These are phyloP conservation scores for Lactifluus volemus DNA, from an alignment of 768 basidiomycete genomes.

Conservation along the genomic window DNA sequence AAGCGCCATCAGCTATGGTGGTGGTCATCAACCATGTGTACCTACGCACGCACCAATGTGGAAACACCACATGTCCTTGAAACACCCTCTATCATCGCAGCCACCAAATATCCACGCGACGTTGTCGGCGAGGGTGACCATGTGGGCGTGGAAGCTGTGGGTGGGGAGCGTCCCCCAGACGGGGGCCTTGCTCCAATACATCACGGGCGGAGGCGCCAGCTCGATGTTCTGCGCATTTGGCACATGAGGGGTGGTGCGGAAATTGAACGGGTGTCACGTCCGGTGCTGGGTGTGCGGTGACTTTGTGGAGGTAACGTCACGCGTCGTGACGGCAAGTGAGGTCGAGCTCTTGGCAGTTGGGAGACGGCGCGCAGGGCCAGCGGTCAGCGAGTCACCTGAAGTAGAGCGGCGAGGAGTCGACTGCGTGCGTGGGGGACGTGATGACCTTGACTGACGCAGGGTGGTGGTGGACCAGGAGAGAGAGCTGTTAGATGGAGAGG, in stretches of 20 bases:
- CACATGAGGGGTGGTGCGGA: constrained; percentile 46
- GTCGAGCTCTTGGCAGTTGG: constrained; percentile 12
- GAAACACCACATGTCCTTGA: constrained; percentile 73
- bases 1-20: neutral
- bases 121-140: constrained; percentile 73
- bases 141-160: constrained; percentile 72
- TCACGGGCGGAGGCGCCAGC: constrained; percentile 57
- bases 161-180: constrained; percentile 65
- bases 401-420: constrained; percentile 9
- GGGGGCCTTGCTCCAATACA: constrained; percentile 84
- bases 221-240: constrained; percentile 53
- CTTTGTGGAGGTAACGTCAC: constrained; percentile 12
- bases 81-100: constrained; percentile 71
- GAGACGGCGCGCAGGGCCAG: constrained; percentile 10
- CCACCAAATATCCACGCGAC: constrained; percentile 86
- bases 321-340: constrained; percentile 22
- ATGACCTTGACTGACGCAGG: neutral
- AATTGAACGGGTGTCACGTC: constrained; percentile 27
- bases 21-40: neutral
- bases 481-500: neutral
- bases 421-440: constrained; percentile 6
- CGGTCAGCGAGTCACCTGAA: constrained; percentile 4
- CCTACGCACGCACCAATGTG: constrained; percentile 52
- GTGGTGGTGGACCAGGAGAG: constrained; percentile 9
- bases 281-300: neutral